These are phyloP conservation scores for Fraxinus velutina DNA, from an alignment of 305 asterid species.

Conservation along the genomic window DNA sequence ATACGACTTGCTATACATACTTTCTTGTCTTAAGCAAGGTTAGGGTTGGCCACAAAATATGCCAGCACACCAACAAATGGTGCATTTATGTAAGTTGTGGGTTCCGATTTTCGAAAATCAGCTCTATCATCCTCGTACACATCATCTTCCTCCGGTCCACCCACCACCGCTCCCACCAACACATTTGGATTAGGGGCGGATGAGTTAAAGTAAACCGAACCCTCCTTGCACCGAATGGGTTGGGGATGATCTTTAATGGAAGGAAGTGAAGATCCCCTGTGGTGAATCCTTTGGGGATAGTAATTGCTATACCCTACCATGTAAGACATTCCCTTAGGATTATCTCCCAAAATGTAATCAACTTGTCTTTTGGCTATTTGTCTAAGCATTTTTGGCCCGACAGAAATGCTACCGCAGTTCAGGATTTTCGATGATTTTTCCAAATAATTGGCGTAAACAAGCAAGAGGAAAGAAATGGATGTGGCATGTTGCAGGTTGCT, in stretches of 20 bases:
- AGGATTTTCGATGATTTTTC: slow-evolving; percentile 54
- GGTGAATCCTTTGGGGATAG: slow-evolving; percentile 74
- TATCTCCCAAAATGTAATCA: slow-evolving; percentile 81
- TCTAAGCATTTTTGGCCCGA: slow-evolving; percentile 54
- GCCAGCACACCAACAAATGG: slow-evolving; percentile 63
- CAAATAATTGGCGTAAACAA: slow-evolving; percentile 69
- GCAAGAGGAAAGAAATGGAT: slow-evolving; percentile 72
- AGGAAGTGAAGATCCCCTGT: slow-evolving; percentile 79
- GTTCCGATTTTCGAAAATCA: slow-evolving; percentile 55
- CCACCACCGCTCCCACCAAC: slow-evolving; percentile 79
- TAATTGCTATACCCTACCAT: slow-evolving; percentile 81
- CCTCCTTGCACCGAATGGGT: slow-evolving; percentile 56
- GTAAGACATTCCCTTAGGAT: slow-evolving; percentile 86
- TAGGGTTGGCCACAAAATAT: slow-evolving; percentile 25
- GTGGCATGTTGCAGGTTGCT: slow-evolving; percentile 92
- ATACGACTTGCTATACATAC: slow-evolving; percentile 25
- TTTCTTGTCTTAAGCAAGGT: slow-evolving; percentile 26
- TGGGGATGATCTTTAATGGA: slow-evolving; percentile 66
- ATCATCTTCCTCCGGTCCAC: slow-evolving; percentile 88
- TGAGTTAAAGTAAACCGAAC: slow-evolving; percentile 71
- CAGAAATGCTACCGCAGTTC: slow-evolving; percentile 56
- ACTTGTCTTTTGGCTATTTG: slow-evolving; percentile 64
- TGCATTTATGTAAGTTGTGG: slow-evolving; percentile 43
- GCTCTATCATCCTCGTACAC: slow-evolving; percentile 60
- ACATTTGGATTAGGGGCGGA: slow-evolving; percentile 71